A percentile compares a stretch with the other conserved stretches of the same genome.
Conservation (phyloP, 2,329 filamentous ascomycete species). For the Dissoconium aciculare region DNA sequence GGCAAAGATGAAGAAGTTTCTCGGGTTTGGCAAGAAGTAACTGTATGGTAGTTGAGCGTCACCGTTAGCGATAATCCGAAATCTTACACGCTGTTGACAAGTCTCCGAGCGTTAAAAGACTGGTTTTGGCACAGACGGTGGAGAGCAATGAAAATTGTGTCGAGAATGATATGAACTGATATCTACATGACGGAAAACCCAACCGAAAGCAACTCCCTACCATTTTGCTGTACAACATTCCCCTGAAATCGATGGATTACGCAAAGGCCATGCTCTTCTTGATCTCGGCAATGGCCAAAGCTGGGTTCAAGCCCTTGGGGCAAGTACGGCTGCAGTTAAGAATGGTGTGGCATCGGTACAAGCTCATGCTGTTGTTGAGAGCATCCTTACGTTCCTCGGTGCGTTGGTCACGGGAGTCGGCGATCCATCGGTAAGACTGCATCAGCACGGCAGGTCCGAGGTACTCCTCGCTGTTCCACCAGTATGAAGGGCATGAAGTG, state of each 20-base stretch:
- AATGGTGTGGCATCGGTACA: conserved; percentile 98
- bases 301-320: conserved; percentile 96
- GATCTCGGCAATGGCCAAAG: conserved; percentile 87
- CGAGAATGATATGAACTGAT: too few relatives aligned
- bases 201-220: too few relatives aligned
- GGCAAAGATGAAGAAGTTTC: conserved; percentile 51
- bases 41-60: too few relatives aligned
- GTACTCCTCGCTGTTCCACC: conserved; percentile 99
- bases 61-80: too few relatives aligned
- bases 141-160: too few relatives aligned
- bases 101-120: too few relatives aligned
- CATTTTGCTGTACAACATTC: too few relatives aligned
- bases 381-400: conserved; percentile 75
- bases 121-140: too few relatives aligned
- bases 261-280: conserved; percentile 81
- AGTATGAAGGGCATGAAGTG: conserved; percentile 98
- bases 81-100: too few relatives aligned
- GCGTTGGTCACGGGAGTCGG: conserved; percentile 85
- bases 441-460: conserved; percentile 91
- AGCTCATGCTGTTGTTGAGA: conserved; percentile 95
- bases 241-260: too few relatives aligned
- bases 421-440: conserved; percentile 95
- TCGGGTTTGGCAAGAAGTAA: conserved; percentile 57
- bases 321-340: conserved; percentile 96
- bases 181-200: too few relatives aligned